phyloP scores from a whole-genome alignment of 345 rosid species.

The Rhizophora apiculata region DNA sequence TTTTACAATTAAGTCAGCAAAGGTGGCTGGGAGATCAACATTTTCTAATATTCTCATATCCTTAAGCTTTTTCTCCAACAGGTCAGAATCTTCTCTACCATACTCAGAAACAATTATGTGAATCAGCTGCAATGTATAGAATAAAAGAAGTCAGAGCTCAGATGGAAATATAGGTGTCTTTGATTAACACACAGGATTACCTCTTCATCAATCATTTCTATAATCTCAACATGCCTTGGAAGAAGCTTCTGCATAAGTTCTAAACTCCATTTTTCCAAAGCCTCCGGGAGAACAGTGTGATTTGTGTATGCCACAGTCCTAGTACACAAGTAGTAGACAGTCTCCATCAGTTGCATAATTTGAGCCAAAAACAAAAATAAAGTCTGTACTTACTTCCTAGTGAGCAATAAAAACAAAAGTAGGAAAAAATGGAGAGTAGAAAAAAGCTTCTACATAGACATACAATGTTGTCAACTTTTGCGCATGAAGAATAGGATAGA shows the following conservation, averaged over 20 bases:
- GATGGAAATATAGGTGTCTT: conserved; percentile 6
- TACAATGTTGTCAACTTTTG: neutral
- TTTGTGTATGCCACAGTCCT: conserved; percentile 87
- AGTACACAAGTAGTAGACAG: conserved; percentile 14
- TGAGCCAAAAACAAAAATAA: neutral
- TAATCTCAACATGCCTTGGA: conserved; percentile 77
- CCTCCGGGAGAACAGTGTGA: conserved; percentile 85
- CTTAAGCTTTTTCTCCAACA: conserved; percentile 57
- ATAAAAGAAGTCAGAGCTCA: conserved; percentile 16
- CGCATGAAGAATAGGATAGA: too few relatives aligned
- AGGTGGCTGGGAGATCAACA: conserved; percentile 61
- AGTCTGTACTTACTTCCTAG: too few relatives aligned
- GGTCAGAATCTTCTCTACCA: conserved; percentile 47
- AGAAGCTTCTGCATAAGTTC: conserved; percentile 73
- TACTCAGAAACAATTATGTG: conserved; percentile 54
- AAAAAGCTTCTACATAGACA: neutral
- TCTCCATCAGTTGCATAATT: conserved; percentile 6
- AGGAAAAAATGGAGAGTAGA: neutral
- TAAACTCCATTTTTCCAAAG: conserved; percentile 85
- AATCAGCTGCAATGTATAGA: conserved; percentile 47
- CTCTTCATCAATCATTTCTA: conserved; percentile 81
- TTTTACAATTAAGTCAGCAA: conserved; percentile 59
- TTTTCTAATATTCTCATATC: conserved; percentile 80
- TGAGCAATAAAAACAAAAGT: neutral
- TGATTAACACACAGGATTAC: conserved; percentile 30